phyloP scores from a whole-genome alignment of 1,139 yeast species.

The Saccharomyces hybrid region DNA sequence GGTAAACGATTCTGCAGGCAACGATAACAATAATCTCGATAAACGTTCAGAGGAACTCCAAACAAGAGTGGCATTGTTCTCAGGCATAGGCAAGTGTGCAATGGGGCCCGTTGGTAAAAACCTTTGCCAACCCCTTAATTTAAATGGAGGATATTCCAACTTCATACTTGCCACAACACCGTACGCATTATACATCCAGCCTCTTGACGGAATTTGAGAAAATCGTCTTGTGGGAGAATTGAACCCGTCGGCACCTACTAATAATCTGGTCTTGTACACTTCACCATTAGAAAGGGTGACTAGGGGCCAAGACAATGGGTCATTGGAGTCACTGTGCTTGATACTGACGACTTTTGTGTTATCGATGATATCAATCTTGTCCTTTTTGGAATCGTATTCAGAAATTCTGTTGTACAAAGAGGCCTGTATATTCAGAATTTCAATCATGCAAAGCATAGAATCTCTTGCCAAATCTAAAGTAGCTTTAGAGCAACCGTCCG shows the following conservation, averaged over 20 bases:
- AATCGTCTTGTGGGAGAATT: constrained; percentile 86
- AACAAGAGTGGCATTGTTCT: constrained; percentile 77
- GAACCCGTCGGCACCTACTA: constrained; percentile 94
- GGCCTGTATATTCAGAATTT: constrained; percentile 75
- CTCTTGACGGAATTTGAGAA: constrained; percentile 76
- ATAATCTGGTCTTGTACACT: constrained; percentile 54
- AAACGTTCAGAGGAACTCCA: constrained; percentile 86
- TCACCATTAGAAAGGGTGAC: constrained; percentile 64
- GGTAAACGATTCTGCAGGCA: constrained; percentile 56
- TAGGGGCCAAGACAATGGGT: constrained; percentile 62
- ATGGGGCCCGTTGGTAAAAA: constrained; percentile 89
- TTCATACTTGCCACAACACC: constrained; percentile 88
- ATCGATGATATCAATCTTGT: constrained; percentile 46
- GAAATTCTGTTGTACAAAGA: constrained; percentile 22
- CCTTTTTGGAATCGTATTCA: constrained; percentile 25
- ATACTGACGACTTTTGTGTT: constrained; percentile 58
- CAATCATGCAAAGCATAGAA: constrained; percentile 54
- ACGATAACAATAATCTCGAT: constrained; percentile 51
- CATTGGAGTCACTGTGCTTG: constrained; percentile 25
- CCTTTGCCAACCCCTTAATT: constrained; percentile 83
- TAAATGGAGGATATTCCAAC: constrained; percentile 61
- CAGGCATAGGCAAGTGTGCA: constrained; percentile 84
- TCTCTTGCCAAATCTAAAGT: constrained; percentile 57
- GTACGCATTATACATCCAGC: constrained; percentile 83
- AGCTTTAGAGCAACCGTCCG: constrained; percentile 73